These are phyloP conservation scores for Mycena capillaripes DNA, from an alignment of 768 basidiomycete genomes.

Conservation along the genomic window DNA sequence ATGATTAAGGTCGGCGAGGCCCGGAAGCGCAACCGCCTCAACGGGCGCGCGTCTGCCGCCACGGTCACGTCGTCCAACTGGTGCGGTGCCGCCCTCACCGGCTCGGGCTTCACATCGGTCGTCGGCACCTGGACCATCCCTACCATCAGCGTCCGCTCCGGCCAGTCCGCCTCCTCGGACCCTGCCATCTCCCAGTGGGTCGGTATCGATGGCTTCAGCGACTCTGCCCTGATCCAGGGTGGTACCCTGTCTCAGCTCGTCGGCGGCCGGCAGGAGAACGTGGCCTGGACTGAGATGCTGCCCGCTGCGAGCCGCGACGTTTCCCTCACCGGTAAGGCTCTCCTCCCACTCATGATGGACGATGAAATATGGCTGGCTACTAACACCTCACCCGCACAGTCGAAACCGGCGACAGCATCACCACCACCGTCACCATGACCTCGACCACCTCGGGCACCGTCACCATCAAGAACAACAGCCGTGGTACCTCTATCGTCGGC, in stretches of 20 bases:
- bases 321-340: too few relatives aligned
- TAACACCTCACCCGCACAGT: constrained; percentile 1
- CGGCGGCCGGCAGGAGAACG: not conserved
- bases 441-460: not conserved
- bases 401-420: not conserved
- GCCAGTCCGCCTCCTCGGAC: constrained; percentile 1
- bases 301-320: not conserved
- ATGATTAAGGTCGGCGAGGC: too few relatives aligned
- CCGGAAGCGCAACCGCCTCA: constrained; percentile 4
- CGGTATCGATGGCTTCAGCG: not conserved
- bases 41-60: not conserved
- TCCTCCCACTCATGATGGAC: not conserved
- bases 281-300: constrained; percentile 3
- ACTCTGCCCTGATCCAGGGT: not conserved
- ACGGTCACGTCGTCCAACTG: not conserved
- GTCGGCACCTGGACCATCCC: not conserved
- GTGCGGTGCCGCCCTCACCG: constrained; percentile 2
- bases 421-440: constrained; percentile 2
- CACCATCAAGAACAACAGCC: too few relatives aligned
- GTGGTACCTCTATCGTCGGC: too few relatives aligned
- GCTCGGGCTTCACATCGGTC: constrained; percentile 1
- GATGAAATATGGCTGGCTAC: not conserved
- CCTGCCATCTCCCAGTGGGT: not conserved
- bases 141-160: not conserved
- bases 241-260: not conserved